Base-by-base conservation (phyloP, 2,329 filamentous ascomycete genomes). In the Penicillium glabrum region DNA sequence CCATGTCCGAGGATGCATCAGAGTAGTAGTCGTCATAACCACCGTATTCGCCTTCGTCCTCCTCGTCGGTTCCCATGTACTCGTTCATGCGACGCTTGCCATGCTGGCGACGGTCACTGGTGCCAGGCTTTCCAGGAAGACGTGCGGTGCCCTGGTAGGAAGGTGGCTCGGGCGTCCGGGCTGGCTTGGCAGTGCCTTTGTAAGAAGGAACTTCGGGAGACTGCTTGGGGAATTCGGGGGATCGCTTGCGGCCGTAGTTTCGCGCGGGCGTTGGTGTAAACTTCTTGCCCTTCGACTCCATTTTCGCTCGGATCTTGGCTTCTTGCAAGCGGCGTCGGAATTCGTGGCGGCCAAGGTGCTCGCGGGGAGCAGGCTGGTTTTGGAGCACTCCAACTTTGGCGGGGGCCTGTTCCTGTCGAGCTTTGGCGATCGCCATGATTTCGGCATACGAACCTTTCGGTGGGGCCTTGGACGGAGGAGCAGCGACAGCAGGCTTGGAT, bases 361-460 rank as follows among this genome's bases (percentile, higher is more conserved):
- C 83, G 45, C 83, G 82, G 2, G 82, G 76, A 3, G 68, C 70
- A 5, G 75, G 54, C 39, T 48, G 31, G 64, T 86, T 82, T 67
- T 83, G 85, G 68, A 86, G 81, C 45, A 80, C 75, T 39, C 82
- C 83, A 37, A 82, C 70, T 53, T 72, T 64, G 37, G 77, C 70
- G 24, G 77, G 72, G 14, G 76, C 77, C 61, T 77, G 75, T 50
- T 80, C 73, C 65, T 77, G 79, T 54, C 79, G 77, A 48, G 81
- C 81, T 67, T 86, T 83, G 45, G 85, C 86, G 63, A 80, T 79
- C 56, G 79, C 78, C 72, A 88, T 79, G 44, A 87, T 77, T 49
- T 84, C 84, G 44, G 83, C 80, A 69, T 82, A 88, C 1, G 82
- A 84, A 27, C 83, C 82, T 64, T 82, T 83, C 57, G 83, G 83